Conservation (phyloP, 1,284 basidiomycete genomes). For the Pholiota adiposa region DNA sequence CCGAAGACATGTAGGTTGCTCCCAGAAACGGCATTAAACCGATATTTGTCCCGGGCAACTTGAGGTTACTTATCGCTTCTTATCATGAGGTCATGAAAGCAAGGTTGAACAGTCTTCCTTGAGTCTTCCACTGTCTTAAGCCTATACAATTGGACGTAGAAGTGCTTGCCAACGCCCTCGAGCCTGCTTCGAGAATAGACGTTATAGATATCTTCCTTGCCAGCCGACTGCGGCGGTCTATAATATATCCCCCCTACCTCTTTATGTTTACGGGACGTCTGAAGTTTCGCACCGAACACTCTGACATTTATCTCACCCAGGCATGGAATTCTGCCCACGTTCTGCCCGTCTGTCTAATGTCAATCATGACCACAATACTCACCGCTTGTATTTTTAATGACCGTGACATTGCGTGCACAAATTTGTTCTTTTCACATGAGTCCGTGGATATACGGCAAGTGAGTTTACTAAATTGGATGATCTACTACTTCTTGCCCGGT, state of each 20-base stretch:
- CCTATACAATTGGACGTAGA: neutral
- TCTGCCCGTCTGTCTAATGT: neutral
- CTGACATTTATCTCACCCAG: too few species aligned
- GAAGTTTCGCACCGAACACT: too few species aligned
- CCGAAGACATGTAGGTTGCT: neutral
- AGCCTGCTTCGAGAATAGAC: neutral
- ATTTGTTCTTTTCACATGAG: neutral
- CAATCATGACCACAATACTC: neutral
- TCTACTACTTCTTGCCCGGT: neutral
- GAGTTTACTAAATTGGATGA: neutral
- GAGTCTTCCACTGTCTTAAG: neutral
- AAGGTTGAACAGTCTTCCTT: neutral
- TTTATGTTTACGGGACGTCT: too few species aligned
- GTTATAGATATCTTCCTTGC: neutral
- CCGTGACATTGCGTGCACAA: neutral
- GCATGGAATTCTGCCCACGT: neutral
- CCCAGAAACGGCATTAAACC: neutral
- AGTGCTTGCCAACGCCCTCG: neutral
- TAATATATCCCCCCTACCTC: too few species aligned
- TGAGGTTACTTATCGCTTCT: neutral
- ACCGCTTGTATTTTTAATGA: neutral
- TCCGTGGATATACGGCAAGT: neutral
- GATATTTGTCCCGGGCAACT: neutral
- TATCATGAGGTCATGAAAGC: conserved; percentile 1
- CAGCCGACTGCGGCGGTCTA: too few species aligned